Conservation (phyloP, 2,329 filamentous ascomycete species). For the Diaporthe sp. region DNA sequence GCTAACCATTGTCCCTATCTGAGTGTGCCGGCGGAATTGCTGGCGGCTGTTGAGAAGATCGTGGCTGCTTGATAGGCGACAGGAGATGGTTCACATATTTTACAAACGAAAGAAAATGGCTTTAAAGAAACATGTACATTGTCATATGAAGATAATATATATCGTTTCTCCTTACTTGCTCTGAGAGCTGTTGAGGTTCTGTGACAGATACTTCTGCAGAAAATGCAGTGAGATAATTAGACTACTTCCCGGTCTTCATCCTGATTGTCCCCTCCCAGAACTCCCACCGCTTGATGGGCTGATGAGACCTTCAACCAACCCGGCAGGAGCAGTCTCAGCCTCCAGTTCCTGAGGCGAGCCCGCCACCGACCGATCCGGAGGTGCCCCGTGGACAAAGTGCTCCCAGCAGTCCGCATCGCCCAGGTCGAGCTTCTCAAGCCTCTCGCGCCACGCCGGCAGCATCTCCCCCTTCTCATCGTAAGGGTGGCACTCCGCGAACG, state of each 20-base stretch:
- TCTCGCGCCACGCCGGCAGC: slow-evolving; percentile 44
- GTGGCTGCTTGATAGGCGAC: not conserved
- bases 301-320: not conserved
- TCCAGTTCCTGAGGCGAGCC: not conserved
- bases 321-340: not conserved
- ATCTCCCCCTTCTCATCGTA: slow-evolving; percentile 47
- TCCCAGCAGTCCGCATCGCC: slow-evolving; percentile 47
- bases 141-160: not conserved
- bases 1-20: slow-evolving; percentile 41
- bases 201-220: not conserved
- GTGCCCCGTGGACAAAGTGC: slow-evolving; percentile 34
- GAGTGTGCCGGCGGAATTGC: slow-evolving; percentile 37
- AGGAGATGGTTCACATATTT: not conserved
- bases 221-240: not conserved
- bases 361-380: not conserved
- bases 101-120: no score
- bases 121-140: not conserved
- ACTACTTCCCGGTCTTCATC: not conserved
- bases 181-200: not conserved
- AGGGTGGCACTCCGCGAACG: slow-evolving; percentile 47
- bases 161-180: not conserved
- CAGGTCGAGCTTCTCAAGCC: slow-evolving; percentile 46
- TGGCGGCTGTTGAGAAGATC: slow-evolving; percentile 38
- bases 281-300: not conserved
- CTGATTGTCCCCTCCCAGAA: not conserved